Conservation (phyloP, 331 rosid species). For the Quercus phellos region DNA sequence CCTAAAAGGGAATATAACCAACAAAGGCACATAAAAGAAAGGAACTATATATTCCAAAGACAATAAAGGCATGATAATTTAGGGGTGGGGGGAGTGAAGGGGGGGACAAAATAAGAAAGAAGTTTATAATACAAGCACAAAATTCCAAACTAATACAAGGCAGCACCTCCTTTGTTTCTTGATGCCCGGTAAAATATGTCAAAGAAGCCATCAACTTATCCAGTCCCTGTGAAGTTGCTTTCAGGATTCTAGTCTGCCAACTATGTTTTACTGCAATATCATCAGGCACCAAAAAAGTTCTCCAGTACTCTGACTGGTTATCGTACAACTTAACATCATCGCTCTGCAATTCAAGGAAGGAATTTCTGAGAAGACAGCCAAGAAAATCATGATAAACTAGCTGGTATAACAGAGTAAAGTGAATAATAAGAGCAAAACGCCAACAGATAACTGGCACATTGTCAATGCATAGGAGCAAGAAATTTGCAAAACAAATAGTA, state of each 20-base stretch:
- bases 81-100: not conserved
- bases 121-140: not conserved
- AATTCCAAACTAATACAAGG: slow-evolving; percentile 10
- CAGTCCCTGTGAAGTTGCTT: slow-evolving; percentile 67
- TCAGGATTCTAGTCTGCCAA: slow-evolving; percentile 55
- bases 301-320: slow-evolving; percentile 51
- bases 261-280: slow-evolving; percentile 53
- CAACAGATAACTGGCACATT: not conserved
- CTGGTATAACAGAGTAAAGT: slow-evolving; percentile 14
- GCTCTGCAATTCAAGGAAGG: slow-evolving; percentile 50
- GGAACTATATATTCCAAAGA: not conserved
- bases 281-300: slow-evolving; percentile 47
- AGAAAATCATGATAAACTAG: slow-evolving; percentile 19
- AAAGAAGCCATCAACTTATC: slow-evolving; percentile 74
- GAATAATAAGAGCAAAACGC: not conserved
- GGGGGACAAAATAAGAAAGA: not conserved
- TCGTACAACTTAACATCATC: slow-evolving; percentile 66
- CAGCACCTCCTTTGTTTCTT: slow-evolving; percentile 66
- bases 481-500: not conserved
- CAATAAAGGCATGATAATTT: slow-evolving; percentile 1
- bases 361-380: slow-evolving; percentile 24
- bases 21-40: not conserved
- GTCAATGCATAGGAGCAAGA: not conserved
- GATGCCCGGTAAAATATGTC: slow-evolving; percentile 48
- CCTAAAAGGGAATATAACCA: slow-evolving; percentile 38